Evolutionary conservation across 1,139 yeast genomes (phyloP).

Genomic region (Lodderomyces elongisporus): DNA sequence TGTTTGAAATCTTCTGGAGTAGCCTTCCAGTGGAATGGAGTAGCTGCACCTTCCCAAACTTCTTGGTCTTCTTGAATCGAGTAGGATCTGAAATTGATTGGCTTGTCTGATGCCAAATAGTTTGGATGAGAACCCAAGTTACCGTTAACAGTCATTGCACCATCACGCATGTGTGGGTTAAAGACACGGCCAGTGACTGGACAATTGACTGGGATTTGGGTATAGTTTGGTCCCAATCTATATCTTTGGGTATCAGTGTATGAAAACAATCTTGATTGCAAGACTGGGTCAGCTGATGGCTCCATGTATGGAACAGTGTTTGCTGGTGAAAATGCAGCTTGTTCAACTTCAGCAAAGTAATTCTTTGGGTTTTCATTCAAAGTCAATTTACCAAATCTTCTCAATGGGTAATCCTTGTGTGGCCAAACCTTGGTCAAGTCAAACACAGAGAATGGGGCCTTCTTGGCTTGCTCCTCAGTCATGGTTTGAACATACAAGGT

Average conservation of each 20-base stretch:
- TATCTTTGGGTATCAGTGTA: conserved; percentile 78
- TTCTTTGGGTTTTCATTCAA: conserved; percentile 71
- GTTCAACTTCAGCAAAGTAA: conserved; percentile 79
- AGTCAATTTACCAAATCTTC: conserved; percentile 66
- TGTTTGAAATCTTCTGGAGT: conserved; percentile 70
- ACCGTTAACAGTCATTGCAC: conserved; percentile 77
- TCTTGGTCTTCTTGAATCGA: conserved; percentile 63
- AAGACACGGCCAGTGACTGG: conserved; percentile 41
- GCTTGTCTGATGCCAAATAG: conserved; percentile 58
- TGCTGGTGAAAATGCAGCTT: conserved; percentile 78
- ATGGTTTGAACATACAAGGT: conserved; percentile 62
- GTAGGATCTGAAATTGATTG: conserved; percentile 45
- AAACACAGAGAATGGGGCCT: conserved; percentile 58
- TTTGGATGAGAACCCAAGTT: conserved; percentile 85
- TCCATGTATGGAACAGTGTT: conserved; percentile 83
- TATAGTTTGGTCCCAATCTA: conserved; percentile 63
- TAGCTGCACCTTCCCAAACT: conserved; percentile 83
- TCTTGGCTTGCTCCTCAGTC: conserved; percentile 60
- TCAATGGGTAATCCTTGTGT: conserved; percentile 67
- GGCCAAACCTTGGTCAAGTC: conserved; percentile 82
- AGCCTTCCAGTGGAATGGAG: conserved; percentile 82
- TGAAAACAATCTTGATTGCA: conserved; percentile 79
- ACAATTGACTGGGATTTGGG: conserved; percentile 71
- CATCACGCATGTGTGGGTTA: conserved; percentile 79
- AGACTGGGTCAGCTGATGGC: conserved; percentile 81